Conservation (phyloP, 805 yeast species). For the Brettanomyces bruxellensis region DNA sequence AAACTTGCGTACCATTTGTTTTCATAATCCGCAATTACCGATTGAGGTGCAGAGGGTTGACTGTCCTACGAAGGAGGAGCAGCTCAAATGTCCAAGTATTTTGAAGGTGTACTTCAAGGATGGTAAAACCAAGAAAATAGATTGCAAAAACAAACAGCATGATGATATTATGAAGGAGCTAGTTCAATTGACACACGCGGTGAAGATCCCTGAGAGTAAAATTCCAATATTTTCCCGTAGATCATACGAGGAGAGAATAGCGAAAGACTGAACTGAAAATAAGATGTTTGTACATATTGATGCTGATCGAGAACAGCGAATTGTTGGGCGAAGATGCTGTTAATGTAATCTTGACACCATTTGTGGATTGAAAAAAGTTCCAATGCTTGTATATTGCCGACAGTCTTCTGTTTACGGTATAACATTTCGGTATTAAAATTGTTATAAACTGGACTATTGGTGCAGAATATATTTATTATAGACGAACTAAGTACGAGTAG, state of each 20-base stretch:
- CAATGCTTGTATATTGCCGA: too few species aligned
- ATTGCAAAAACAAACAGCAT: constrained; percentile 42
- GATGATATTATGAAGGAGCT: constrained; percentile 50
- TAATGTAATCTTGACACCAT: too few species aligned
- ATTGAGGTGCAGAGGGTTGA: constrained; percentile 53
- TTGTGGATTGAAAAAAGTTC: too few species aligned
- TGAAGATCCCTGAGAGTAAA: constrained; percentile 36
- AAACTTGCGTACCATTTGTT: constrained; percentile 67
- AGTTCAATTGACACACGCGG: constrained; percentile 42
- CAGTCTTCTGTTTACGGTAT: too few species aligned
- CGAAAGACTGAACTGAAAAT: background rate
- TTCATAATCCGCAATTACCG: constrained; percentile 68
- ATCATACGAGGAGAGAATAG: constrained; percentile 4
- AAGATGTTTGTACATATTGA: too few species aligned
- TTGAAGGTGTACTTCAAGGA: constrained; percentile 31
- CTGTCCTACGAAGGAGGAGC: constrained; percentile 32
- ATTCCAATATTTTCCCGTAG: constrained; percentile 24
- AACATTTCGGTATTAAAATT: too few species aligned
- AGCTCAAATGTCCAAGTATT: constrained; percentile 35
- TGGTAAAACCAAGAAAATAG: constrained; percentile 34
- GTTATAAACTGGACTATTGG: too few species aligned
- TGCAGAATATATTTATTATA: too few species aligned
- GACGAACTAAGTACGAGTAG: too few species aligned
- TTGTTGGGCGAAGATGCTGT: too few species aligned
- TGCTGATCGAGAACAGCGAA: too few species aligned